Percentiles rank a stretch among this genome's conserved stretches.
Evolutionary conservation across 495 filamentous ascomycete genomes (phyloP).

Genomic region (Paragyromitra xinjiangensis): DNA sequence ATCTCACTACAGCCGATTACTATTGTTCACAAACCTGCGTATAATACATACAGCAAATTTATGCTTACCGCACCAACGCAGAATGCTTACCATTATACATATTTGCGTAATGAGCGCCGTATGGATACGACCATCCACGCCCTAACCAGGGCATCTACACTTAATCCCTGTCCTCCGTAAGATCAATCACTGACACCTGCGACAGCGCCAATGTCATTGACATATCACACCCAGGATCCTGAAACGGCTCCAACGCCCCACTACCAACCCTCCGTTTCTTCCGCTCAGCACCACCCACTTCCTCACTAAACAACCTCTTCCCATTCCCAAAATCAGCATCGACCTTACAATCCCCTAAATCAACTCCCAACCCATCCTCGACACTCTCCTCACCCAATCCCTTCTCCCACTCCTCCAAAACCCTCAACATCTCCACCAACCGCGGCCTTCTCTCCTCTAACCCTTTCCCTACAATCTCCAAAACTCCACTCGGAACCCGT

Average conservation of each 20-base stretch:
- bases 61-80: no score
- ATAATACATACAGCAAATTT: no score
- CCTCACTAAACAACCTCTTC: not conserved
- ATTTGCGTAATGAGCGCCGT: no score
- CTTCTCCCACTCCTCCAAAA: slow-evolving; percentile 17
- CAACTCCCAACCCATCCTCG: not conserved
- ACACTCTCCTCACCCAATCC: not conserved
- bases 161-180: not conserved
- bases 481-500: slow-evolving; percentile 1
- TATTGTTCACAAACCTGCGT: no score
- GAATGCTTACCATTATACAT: no score
- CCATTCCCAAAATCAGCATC: not conserved
- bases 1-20: no score
- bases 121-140: not conserved
- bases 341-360: not conserved
- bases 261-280: not conserved
- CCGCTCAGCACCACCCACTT: not conserved
- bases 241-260: not conserved
- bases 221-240: not conserved
- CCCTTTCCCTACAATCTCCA: not conserved
- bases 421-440: slow-evolving; percentile 12
- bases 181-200: not conserved
- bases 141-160: not conserved
- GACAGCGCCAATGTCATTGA: not conserved
- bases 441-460: slow-evolving; percentile 7